Evolutionary conservation across 495 filamentous ascomycete genomes (phyloP), one percentile per base, ranked within the genome.

Genomic region (Neurospora sp.): DNA sequence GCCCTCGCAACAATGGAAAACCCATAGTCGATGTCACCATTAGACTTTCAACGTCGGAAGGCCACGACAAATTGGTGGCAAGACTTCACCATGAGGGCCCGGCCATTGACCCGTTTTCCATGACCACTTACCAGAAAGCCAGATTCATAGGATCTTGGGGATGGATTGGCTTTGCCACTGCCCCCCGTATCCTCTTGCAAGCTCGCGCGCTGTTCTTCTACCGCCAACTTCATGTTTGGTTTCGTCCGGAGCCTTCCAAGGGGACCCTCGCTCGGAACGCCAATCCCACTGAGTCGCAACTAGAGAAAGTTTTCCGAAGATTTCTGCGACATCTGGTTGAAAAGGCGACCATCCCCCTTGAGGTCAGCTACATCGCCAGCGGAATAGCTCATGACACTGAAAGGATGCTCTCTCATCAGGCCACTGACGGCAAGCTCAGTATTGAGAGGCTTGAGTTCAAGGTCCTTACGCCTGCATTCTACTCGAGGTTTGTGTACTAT

Each of bases 141-240:
- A 77, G 42, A 40, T 91, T 91, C 75, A 75, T 91, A 9, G 68
- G 78, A 14, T 74, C 78, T 14, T 91, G 89, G 87, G 87, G 85
- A 81, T 91, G 88, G 89, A 86, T 89, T 20, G 87, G 89, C 4
- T 82, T 92, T 16, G 80, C 86, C 8, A 90, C 90, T 0, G 88
- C 89, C 71, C 89, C 89, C 7, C 81, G 89, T 40, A 92, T 91
- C 53, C 75, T 89, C 9, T 83, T 81, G 72, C 83, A 92, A 80
- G 89, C 90, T 5, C 79, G 70, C 1, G 80, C 78, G 38, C 81
- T 91, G 10, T 89, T 87, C 74, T 87, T 89, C 74, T 61, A 72
- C 10, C 81, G 82, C 70, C 85, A 82, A 48, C 79, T 92, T 20
- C 85, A 87, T 61, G 85, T 90, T 8, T 90, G 86, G 84, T 87